Percentiles rank a stretch among this genome's conserved stretches.
phyloP scores from a whole-genome alignment of 148 eudicot genomes.

The Polygonum maritimum region DNA sequence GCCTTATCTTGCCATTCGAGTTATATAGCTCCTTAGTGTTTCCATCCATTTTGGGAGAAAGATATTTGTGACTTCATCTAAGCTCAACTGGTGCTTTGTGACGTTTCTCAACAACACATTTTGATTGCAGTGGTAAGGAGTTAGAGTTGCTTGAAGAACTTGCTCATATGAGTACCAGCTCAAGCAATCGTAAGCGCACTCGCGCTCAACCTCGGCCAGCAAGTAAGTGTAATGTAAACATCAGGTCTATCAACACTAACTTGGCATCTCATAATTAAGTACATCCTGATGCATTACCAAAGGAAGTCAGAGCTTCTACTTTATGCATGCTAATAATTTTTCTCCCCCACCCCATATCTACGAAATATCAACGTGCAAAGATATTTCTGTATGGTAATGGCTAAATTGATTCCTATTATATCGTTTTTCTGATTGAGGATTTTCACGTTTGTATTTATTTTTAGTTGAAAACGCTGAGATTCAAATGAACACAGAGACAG shows the following conservation, averaged over 20 bases:
- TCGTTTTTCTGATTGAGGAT: neutral
- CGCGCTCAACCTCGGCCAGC: constrained; percentile 53
- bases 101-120: neutral
- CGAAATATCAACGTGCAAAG: neutral
- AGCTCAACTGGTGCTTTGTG: neutral
- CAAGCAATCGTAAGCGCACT: constrained; percentile 43
- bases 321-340: neutral
- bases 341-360: neutral
- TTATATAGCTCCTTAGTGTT: neutral
- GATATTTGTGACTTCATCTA: neutral
- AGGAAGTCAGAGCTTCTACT: neutral
- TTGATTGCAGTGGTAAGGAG: constrained; percentile 51
- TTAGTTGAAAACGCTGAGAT: constrained; percentile 47
- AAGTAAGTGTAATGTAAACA: constrained; percentile 29
- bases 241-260: neutral
- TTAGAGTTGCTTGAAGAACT: constrained; percentile 88
- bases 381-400: neutral
- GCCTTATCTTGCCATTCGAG: neutral
- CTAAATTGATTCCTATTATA: neutral
- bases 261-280: neutral
- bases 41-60: neutral
- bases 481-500: constrained; percentile 27
- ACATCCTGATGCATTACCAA: neutral
- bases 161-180: constrained; percentile 43
- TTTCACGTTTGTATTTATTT: constrained; percentile 10